Percentiles rank a stretch among this genome's conserved stretches.
Conservation (phyloP, 202 grass and related monocot genomes). For the Schoenoplectus triqueter region DNA sequence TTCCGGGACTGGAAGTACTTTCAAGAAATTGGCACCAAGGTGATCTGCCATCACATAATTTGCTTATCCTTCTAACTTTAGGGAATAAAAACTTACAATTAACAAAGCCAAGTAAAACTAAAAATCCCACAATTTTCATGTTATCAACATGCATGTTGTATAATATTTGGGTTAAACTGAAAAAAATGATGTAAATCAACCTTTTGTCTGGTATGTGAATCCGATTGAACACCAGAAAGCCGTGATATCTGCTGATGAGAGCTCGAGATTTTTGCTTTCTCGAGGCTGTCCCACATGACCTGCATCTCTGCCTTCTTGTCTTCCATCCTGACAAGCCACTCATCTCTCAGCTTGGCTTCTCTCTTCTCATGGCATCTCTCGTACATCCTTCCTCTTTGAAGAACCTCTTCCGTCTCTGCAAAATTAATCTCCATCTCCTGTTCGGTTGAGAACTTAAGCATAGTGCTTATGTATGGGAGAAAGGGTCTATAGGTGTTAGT, state of each 20-base stretch:
- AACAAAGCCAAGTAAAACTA: not conserved
- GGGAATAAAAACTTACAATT: not conserved
- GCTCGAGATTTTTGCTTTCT: constrained; percentile 4
- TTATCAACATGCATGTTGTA: not conserved
- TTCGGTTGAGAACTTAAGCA: constrained; percentile 17
- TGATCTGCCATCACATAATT: not conserved
- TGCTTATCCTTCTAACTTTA: not conserved
- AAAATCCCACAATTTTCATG: not conserved
- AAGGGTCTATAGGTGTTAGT: not conserved
- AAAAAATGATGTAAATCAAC: constrained; percentile 14
- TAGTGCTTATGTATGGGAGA: not conserved
- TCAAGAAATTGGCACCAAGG: not conserved
- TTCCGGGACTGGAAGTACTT: not conserved
- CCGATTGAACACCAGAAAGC: not conserved
- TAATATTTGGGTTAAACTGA: not conserved
- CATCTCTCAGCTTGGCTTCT: constrained; percentile 47
- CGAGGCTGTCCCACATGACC: constrained; percentile 39
- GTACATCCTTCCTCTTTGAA: constrained; percentile 46
- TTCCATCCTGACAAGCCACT: constrained; percentile 35
- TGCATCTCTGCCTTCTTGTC: constrained; percentile 33
- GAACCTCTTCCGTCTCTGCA: constrained; percentile 9
- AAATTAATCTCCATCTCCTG: constrained; percentile 20
- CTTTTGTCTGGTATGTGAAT: constrained; percentile 16
- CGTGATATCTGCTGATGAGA: not conserved
- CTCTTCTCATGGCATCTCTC: constrained; percentile 44